Evolutionary conservation across 2,329 filamentous ascomycete genomes (phyloP), one percentile per base, ranked within the genome.

Genomic region (Beauveria medogensis): DNA sequence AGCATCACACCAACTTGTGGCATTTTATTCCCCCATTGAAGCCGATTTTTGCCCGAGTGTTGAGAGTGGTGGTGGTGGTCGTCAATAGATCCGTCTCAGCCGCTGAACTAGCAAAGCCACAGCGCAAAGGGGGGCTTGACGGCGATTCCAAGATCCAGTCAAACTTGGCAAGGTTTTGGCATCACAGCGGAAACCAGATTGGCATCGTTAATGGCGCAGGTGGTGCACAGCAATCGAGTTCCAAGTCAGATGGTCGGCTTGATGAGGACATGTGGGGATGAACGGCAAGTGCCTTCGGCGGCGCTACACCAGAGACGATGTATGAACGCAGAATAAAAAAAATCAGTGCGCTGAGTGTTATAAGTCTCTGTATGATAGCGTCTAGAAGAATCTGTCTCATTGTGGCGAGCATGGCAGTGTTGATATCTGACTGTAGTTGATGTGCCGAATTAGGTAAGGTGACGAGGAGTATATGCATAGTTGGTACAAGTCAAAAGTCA

Each of bases 71-170:
- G 44, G n/a, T 24, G 41, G 14, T n/a, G n/a, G n/a, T 30, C 16
- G 43, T 59, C 22, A 40, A 34, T 24, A 18, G 16, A 50, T 20
- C 47, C 28, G 37, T 43, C 22, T 22, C 56, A 59, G 56, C 37
- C 5, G 47, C 34, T 44, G 47, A 52, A 43, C 56, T 59, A 59
- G 56, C 56, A 59, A 52, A 53, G 40, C 47, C 47, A 51, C 46
- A 18, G 37, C 37, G 24, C 34, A 18, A 28, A 24, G 9, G 26
- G 56, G 54, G n/a, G 26, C 16, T 9, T 37, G 16, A 28, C 22
- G 44, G 46, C 22, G 6, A 57, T 41, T 57, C 28, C 28, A 3
- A 18, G 20, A 10, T 22, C 18, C 41, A 24, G 9, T 10, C 16
- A 28, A 24, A 24, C 5, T 7, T 50, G 10, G 20, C 8, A n/a